Percentiles rank a stretch among this genome's conserved stretches.
These are phyloP conservation scores for Linnemannia exigua DNA, from an alignment of 192 early-diverging fungal genomes.

Conservation along the genomic window DNA sequence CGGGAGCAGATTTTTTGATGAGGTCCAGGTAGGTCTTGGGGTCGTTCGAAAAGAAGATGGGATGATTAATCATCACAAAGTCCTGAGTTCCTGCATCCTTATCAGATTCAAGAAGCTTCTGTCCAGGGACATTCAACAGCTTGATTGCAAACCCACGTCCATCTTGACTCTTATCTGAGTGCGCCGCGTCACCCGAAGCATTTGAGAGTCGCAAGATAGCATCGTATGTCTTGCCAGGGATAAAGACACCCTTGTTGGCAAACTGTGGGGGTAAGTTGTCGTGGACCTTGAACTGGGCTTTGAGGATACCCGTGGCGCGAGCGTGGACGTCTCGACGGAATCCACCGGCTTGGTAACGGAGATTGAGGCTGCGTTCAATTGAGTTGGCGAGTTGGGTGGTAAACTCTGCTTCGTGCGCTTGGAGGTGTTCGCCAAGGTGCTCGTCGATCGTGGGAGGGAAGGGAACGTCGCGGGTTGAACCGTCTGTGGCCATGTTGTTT, in stretches of 20 bases:
- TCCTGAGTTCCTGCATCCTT: slow-evolving; percentile 40
- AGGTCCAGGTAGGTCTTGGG: slow-evolving; percentile 9
- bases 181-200: slow-evolving; percentile 10
- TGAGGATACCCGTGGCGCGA: slow-evolving; percentile 32
- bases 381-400: slow-evolving; percentile 18
- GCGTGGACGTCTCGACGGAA: slow-evolving; percentile 41
- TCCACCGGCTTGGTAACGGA: slow-evolving; percentile 8
- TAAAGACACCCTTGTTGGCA: slow-evolving; percentile 40
- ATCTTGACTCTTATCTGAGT: slow-evolving; percentile 18
- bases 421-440: slow-evolving; percentile 28
- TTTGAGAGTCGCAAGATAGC: slow-evolving; percentile 40
- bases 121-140: slow-evolving; percentile 25
- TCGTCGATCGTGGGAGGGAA: slow-evolving; percentile 28
- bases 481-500: slow-evolving; percentile 10
- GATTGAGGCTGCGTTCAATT: slow-evolving; percentile 6
- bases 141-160: slow-evolving; percentile 45
- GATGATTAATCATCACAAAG: slow-evolving; percentile 42
- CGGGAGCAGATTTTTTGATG: not conserved
- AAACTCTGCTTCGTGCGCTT: slow-evolving; percentile 23
- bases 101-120: slow-evolving; percentile 37
- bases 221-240: slow-evolving; percentile 50
- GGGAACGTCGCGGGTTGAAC: slow-evolving; percentile 24
- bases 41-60: slow-evolving; percentile 28
- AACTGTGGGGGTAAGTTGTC: slow-evolving; percentile 26
- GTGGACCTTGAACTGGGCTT: slow-evolving; percentile 33